Evolutionary conservation across 2,329 filamentous ascomycete genomes (phyloP), one percentile per base, ranked within the genome.

Genomic region (Exserohilum turcica): DNA sequence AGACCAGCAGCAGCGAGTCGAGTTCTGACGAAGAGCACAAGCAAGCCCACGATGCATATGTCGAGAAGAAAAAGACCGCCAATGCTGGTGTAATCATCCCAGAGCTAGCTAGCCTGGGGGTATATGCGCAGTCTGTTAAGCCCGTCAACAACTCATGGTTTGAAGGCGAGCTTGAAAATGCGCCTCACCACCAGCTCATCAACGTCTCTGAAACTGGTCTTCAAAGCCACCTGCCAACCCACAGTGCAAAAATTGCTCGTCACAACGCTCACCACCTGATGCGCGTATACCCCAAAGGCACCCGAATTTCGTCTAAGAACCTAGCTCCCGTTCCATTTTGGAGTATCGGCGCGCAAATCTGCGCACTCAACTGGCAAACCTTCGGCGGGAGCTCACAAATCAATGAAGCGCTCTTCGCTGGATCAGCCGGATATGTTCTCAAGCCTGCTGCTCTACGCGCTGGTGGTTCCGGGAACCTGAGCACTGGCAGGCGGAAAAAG

Each of bases 121-220:
- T 89, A 2, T 89, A 89, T 59, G 86, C 86, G 0, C 86, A 89
- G 66, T 87, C 84, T 0, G 85, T 89, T 50, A 89, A 89, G 66
- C 86, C 86, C 0, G 73, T 75, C 48, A 81, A 89, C 70, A 83
- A 86, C 62, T 86, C 84, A 0, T 89, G 86, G 86, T 88, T 81
- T 65, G 80, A 84, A 3, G 77, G 75, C 2, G 59, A 72, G 13
- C 70, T 82, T 4, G 72, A 78, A 31, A 72, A 77, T 43, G 74
- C 79, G 0, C 85, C 85, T 28, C 84, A 86, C 56, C 82, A 87
- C 64, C 85, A 87, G 52, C 80, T 87, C 57, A 86, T 88, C 79
- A 89, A 90, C 64, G 80, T 89, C 3, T 89, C 86, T 2, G 86
- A 89, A 68, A 81, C 80, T 1, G 84, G 83, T 0, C 75, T 89